Evolutionary conservation across 108 stramenopile genomes (phyloP), one percentile per base, ranked within the genome.

Genomic region (Mayamaea pseudoterrestris): DNA sequence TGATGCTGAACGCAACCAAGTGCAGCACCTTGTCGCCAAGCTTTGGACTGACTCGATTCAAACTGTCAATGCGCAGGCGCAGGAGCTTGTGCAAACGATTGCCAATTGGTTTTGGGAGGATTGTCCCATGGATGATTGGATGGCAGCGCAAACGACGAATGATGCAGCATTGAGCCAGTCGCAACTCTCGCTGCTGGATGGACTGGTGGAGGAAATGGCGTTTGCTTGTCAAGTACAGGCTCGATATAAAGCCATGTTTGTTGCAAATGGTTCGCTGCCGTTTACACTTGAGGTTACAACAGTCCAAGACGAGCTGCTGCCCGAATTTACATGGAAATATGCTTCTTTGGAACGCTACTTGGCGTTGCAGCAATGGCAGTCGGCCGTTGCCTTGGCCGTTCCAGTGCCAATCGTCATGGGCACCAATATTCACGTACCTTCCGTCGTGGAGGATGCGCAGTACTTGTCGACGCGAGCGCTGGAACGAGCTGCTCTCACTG

Each of bases 391-490:
- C 8, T 27, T 68, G 9, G 69, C 68, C 13, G 34, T 50, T 43
- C 77, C 77, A 2, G 69, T 79, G 2, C 50, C 61, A 20, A 79
- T 79, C 49, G 60, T 78, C 4, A 30, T 78, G 27, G 76, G 76
- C 8, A 63, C 63, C 25, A 17, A 35, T 1, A 53, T 83, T 30
- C 58, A 74, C 34, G 82, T 84, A 23, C 83, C 87, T 8, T 69
- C 66, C 18, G 65, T 90, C 18, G 87, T 90, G 23, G 87, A 90
- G 65, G 87, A 90, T 69, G 82, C 82, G 11, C 75, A 80, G 41
- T 90, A 77, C 51, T 37, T 90, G 35, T 67, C 63, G 17, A 79
- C 76, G 1, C 50, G 78, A 36, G 79, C 82, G 5, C 51, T 90
- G 28, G 80, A 90, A 61, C 65, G 87, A 55, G 82, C 82, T 8